A percentile compares a stretch with the other conserved stretches of the same genome.
Conservation (phyloP, 163 green algal genomes). For the Chlorella variabilis region DNA sequence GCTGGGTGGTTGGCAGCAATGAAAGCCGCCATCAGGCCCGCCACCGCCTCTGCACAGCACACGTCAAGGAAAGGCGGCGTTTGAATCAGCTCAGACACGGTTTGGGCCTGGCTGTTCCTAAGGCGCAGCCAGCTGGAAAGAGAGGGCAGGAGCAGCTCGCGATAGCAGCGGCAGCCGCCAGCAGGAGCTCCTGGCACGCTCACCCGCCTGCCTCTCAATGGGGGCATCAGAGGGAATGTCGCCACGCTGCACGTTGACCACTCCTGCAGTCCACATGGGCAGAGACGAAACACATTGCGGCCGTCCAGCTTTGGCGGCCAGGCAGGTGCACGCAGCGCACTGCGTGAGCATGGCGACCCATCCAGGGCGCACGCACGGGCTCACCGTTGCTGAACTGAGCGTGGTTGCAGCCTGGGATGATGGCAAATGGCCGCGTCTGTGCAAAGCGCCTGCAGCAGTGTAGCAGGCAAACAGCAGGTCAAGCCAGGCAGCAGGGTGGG, state of each 20-base stretch:
- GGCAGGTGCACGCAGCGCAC: no score
- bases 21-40: background rate
- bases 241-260: conserved; percentile 30
- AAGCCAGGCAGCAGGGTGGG: background rate
- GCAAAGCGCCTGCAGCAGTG: conserved; percentile 17
- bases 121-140: background rate
- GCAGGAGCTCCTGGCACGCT: background rate
- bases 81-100: no score
- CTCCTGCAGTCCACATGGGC: background rate
- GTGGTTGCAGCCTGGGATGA: conserved; percentile 38
- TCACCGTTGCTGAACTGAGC: conserved; percentile 39
- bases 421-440: conserved; percentile 2
- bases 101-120: no score
- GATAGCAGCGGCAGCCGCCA: no score
- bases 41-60: conserved; percentile 3
- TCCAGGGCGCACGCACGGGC: background rate
- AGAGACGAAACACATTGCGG: no score
- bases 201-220: background rate
- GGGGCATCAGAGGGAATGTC: conserved; percentile 25
- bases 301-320: no score
- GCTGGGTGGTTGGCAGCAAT: conserved; percentile 7
- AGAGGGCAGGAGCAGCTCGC: no score
- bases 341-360: no score
- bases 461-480: no score
- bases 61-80: background rate